Evolutionary conservation across 345 rosid species (phyloP).

Genomic region (Erodium maritimum): DNA sequence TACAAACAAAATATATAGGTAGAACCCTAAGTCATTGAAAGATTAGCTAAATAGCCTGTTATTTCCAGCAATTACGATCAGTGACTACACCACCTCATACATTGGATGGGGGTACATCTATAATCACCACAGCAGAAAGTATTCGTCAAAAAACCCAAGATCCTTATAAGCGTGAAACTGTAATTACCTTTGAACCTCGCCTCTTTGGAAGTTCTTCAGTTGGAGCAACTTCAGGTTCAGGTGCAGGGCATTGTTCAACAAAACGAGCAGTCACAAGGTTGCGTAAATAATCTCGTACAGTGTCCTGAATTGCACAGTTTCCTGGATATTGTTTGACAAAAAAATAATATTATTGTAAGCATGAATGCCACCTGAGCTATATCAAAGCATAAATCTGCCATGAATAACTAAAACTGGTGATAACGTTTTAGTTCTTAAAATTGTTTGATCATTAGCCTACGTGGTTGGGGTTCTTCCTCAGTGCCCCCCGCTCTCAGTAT

Average conservation of each 20-base stretch:
- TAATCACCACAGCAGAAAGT: neutral
- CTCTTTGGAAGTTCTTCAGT: constrained; percentile 35
- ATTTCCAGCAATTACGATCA: neutral
- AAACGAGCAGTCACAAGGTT: constrained; percentile 47
- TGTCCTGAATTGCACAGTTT: constrained; percentile 19
- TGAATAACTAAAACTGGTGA: no score
- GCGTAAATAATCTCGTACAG: constrained; percentile 33
- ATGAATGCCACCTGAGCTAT: constrained; percentile 1
- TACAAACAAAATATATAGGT: no score
- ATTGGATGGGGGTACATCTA: no score
- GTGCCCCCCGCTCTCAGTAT: no score
- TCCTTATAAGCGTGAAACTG: constrained; percentile 4
- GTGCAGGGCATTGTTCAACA: constrained; percentile 69
- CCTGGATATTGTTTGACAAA: constrained; percentile 16
- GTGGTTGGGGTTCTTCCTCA: no score
- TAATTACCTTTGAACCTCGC: constrained; percentile 57
- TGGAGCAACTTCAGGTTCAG: constrained; percentile 52
- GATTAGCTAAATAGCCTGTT: no score
- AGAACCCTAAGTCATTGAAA: no score
- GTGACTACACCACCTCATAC: neutral
- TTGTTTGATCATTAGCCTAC: no score
- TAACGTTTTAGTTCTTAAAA: no score
- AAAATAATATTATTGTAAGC: neutral
- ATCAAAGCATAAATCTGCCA: neutral
- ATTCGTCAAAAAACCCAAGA: neutral